Base-by-base conservation (phyloP, 306 rosid species). In the Corylus avellana region DNA sequence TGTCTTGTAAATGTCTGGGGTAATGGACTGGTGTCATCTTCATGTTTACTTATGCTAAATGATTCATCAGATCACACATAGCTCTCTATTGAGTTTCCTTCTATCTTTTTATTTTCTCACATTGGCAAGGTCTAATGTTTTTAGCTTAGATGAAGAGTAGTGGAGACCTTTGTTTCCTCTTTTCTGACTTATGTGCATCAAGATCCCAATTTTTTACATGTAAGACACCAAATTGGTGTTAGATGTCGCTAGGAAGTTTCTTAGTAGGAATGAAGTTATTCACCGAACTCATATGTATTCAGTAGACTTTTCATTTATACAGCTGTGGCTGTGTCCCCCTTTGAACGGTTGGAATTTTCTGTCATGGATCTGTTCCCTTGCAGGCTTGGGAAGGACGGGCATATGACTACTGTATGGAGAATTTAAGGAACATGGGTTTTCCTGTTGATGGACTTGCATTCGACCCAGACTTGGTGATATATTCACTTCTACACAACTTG, bases 361-460 rank as follows among this genome's bases (percentile, higher is more conserved):
- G 75, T 76, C 8, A 55, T 77, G 48, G 56, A 66, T 72, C 37
- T 74, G 35, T 73, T 51, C 72, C 74, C 67, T 80, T 85, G 48
- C 84, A 94, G 97, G 98, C 98, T 82, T 95, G 98, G 98, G 98
- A 95, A 89, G 98, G 98, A 66, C 87, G 91, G 71, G 98, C 98
- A 70, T 95, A 95, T 71, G 98, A 95, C 84, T 95, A 95, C 84
- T 95, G 98, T 82, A 80, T 95, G 98, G 97, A 91, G 47, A 95
- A 95, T 81, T 91, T 95, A 66, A 90, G 55, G 90, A 91, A 87
- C 78, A 85, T 92, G 87, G 98, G 98, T 73, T 95, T 82, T 85
- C 98, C 98, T 3, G 98, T 95, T 54, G 90, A 90, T 51, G 98
- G 97, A 75, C 98, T 95, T 76, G 84, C 92, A 47, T 95, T 95